phyloP scores from a whole-genome alignment of 139 green algal genomes.

The Bryopsis sp. region DNA sequence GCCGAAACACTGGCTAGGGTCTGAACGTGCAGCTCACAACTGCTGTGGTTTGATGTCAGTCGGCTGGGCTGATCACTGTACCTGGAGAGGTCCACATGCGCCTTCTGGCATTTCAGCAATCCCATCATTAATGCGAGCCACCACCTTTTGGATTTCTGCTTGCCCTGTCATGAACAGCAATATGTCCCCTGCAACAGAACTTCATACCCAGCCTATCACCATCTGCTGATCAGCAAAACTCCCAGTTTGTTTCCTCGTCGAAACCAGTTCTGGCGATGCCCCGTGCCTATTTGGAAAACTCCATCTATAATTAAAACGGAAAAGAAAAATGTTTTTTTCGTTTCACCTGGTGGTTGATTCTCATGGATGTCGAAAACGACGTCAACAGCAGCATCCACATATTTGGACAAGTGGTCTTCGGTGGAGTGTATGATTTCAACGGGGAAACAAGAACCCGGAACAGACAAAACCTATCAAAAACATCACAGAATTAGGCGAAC shows the following conservation, averaged over 20 bases:
- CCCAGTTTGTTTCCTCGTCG: no score
- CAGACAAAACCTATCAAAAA: slow-evolving; percentile 50
- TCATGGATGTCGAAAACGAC: slow-evolving; percentile 70
- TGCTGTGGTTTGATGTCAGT: no score
- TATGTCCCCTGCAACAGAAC: slow-evolving; percentile 70
- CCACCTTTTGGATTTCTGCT: slow-evolving; percentile 81
- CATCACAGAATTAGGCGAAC: no score
- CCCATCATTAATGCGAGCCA: slow-evolving; percentile 34
- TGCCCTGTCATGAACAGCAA: slow-evolving; percentile 90
- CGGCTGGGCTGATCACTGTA: neutral
- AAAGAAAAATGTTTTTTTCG: neutral
- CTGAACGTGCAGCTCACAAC: no score
- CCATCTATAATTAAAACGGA: no score
- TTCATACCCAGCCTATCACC: neutral
- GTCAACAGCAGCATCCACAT: slow-evolving; percentile 47
- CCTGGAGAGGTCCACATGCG: slow-evolving; percentile 51
- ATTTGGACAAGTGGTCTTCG: slow-evolving; percentile 45
- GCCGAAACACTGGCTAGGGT: no score
- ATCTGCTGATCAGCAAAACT: no score
- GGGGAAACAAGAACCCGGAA: slow-evolving; percentile 74
- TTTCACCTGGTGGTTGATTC: slow-evolving; percentile 36
- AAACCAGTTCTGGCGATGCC: no score
- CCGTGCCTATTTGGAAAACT: no score
- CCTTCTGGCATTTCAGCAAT: slow-evolving; percentile 42
- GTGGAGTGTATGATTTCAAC: slow-evolving; percentile 70